Evolutionary conservation across 164 flowering plant genomes (phyloP), one percentile per base, ranked within the genome.

Genomic region (Vitis rotundifolia): DNA sequence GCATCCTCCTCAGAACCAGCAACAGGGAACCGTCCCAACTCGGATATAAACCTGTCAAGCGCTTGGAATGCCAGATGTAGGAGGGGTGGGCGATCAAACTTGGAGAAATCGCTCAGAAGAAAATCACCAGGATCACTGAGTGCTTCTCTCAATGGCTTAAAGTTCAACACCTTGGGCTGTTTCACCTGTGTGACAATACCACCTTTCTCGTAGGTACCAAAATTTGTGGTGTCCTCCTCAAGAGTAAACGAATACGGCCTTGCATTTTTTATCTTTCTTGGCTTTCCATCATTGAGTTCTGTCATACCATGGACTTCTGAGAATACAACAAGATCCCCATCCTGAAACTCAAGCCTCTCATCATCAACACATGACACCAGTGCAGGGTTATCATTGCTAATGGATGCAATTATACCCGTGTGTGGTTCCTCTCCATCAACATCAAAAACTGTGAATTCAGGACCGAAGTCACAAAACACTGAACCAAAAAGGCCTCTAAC

Each of bases 181-280:
- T 92, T 92, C 75, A 88, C 93, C 80, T 92, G 96, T 5, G 96
- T 91, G 71, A 89, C 94, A 72, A 92, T 92, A 28, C 98, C 98
- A 79, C 98, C 98, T 78, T 78, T 88, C 62, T 64, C 78, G 76
- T 92, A 91, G 26, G 80, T 70, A 22, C 88, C 88, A 76, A 70
- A 87, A 54, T 82, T 85, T 64, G 90, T 82, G 47, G 98, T 92
- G 73, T 92, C 98, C 73, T 89, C 98, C 18, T 92, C 98, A 66
- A 92, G 81, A 59, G 72, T 69, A 49, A 92, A 91, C 11, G 98
- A 87, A 72, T 86, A 92, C 0, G 98, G 89, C 65, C 93, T 84
- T 2, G 91, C 86, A 82, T 74, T 84, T 61, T 79, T 91, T 61
- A 92, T 73, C 76, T 77, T 91, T 74, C 96, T 85, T 10, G 91